Percentiles rank a stretch among this genome's conserved stretches.
These are phyloP conservation scores for Xylaria longipes DNA, from an alignment of 495 filamentous ascomycete species.

Conservation along the genomic window DNA sequence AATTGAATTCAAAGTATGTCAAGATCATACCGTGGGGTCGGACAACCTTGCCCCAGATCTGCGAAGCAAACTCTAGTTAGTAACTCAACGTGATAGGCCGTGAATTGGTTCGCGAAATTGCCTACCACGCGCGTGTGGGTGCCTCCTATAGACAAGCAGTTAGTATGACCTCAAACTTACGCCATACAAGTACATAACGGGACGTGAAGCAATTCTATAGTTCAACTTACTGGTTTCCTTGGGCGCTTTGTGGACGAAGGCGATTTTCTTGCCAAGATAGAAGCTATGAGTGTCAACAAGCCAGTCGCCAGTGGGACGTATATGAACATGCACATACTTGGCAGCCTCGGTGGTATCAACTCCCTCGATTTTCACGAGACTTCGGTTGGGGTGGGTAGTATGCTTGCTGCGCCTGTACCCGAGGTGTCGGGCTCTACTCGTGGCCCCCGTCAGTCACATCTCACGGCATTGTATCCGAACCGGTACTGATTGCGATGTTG, in stretches of 20 bases:
- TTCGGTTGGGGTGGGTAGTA: conserved; percentile 79
- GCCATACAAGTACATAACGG: not conserved
- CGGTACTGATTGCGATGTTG: not conserved
- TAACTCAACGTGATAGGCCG: not conserved
- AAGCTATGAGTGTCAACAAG: conserved; percentile 57
- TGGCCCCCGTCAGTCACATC: conserved; percentile 37
- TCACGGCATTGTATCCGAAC: not conserved
- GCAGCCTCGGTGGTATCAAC: conserved; percentile 83
- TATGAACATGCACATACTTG: conserved; percentile 60
- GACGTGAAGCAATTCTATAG: not conserved
- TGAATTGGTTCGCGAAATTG: not conserved
- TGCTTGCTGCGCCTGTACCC: conserved; percentile 89
- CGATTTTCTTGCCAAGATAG: conserved; percentile 91
- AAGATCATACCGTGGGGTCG: conserved; percentile 79
- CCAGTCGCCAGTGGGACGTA: not conserved
- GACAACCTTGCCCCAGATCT: conserved; percentile 95
- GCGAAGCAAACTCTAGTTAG: not conserved
- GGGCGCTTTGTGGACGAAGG: conserved; percentile 90
- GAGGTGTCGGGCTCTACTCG: conserved; percentile 78
- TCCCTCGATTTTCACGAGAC: conserved; percentile 92
- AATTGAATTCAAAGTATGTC: conserved; percentile 2
- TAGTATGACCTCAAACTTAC: not conserved
- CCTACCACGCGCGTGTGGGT: conserved; percentile 81
- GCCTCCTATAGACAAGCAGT: conserved; percentile 50
- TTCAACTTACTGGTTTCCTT: conserved; percentile 68